Evolutionary conservation across 345 rosid genomes (phyloP).

Genomic region (Punica granatum): DNA sequence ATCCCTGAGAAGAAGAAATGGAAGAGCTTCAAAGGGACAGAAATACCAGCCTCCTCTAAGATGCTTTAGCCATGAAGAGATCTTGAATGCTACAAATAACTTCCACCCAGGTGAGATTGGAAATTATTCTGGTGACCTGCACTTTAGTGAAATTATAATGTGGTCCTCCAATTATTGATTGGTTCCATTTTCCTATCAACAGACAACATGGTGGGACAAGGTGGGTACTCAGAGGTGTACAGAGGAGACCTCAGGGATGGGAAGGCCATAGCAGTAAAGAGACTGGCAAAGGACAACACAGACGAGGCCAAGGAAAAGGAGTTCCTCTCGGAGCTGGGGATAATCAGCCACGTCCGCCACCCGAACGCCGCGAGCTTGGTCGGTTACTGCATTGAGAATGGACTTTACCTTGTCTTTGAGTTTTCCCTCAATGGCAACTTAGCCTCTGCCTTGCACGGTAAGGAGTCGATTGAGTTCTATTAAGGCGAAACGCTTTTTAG

Average conservation of each 20-base stretch:
- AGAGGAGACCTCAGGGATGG: constrained; percentile 80
- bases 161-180: not conserved
- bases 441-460: constrained; percentile 75
- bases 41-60: constrained; percentile 44
- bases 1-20: constrained; percentile 40
- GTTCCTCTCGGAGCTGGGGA: constrained; percentile 77
- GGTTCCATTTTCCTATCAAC: not conserved
- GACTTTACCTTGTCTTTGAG: constrained; percentile 70
- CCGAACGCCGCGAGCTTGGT: constrained; percentile 72
- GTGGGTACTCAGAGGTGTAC: constrained; percentile 91
- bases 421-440: constrained; percentile 78
- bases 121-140: not conserved
- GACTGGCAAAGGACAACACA: constrained; percentile 63
- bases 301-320: constrained; percentile 77
- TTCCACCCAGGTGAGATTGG: constrained; percentile 50
- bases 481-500: not conserved
- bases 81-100: constrained; percentile 57
- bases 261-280: constrained; percentile 71
- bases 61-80: constrained; percentile 70
- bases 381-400: constrained; percentile 85
- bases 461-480: not conserved
- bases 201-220: constrained; percentile 73
- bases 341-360: constrained; percentile 74
- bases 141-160: not conserved
- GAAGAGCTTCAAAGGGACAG: constrained; percentile 19